Evolutionary conservation across 2,329 filamentous ascomycete species (phyloP).

Genomic region (Akanthomyces dipterigenus): DNA sequence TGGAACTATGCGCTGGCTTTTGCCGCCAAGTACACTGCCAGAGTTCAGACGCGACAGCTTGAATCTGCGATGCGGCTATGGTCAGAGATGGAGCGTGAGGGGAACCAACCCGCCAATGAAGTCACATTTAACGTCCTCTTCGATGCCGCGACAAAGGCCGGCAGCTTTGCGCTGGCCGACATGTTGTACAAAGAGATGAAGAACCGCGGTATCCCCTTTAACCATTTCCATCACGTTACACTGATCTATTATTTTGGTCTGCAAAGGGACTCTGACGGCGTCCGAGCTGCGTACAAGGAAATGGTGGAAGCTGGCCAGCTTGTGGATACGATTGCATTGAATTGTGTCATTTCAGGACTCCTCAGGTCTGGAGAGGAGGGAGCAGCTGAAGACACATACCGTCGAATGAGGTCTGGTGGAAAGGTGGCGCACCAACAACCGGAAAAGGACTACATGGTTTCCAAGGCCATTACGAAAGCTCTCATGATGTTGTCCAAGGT

Average conservation of each 20-base stretch:
- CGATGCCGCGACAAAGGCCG: slow-evolving; percentile 77
- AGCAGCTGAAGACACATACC: slow-evolving; percentile 74
- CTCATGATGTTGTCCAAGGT: slow-evolving; percentile 53
- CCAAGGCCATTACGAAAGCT: slow-evolving; percentile 45
- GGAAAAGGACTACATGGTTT: slow-evolving; percentile 38
- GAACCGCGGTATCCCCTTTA: slow-evolving; percentile 57
- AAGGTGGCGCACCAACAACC: slow-evolving; percentile 32
- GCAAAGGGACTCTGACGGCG: slow-evolving; percentile 62
- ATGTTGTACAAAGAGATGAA: slow-evolving; percentile 80
- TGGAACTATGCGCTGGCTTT: slow-evolving; percentile 85
- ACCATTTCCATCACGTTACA: slow-evolving; percentile 74
- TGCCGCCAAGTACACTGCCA: slow-evolving; percentile 63
- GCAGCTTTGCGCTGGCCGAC: slow-evolving; percentile 77
- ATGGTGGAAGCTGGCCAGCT: slow-evolving; percentile 83
- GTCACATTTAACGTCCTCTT: slow-evolving; percentile 95
- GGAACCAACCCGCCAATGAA: slow-evolving; percentile 56
- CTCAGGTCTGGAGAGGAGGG: slow-evolving; percentile 67
- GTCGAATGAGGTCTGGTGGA: slow-evolving; percentile 68
- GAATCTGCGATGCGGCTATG: slow-evolving; percentile 66
- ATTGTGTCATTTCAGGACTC: slow-evolving; percentile 76
- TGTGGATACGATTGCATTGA: slow-evolving; percentile 80
- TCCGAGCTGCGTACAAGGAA: slow-evolving; percentile 71
- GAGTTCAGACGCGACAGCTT: slow-evolving; percentile 50
- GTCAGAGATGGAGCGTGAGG: slow-evolving; percentile 79
- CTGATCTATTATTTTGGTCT: slow-evolving; percentile 81